phyloP scores from a whole-genome alignment of 2,329 filamentous ascomycete species.

The Exophiala lecanii-corni region DNA sequence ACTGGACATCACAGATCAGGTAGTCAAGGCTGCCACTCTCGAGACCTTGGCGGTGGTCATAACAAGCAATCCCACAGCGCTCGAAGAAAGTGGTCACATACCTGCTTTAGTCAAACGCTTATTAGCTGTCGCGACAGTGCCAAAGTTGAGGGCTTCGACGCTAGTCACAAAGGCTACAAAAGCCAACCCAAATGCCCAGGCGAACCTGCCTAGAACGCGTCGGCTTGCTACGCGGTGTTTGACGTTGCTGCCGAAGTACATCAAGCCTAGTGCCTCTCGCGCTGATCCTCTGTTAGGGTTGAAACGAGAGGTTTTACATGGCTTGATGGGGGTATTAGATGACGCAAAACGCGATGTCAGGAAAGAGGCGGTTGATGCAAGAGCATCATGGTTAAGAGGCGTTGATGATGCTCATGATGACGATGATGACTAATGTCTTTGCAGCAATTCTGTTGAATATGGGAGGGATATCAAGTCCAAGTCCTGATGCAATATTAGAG shows the following conservation, averaged over 20 bases:
- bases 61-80: slow-evolving; percentile 50
- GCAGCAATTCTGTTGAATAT: too few species aligned
- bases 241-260: slow-evolving; percentile 23
- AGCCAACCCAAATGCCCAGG: slow-evolving; percentile 26
- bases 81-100: slow-evolving; percentile 51
- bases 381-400: slow-evolving; percentile 54
- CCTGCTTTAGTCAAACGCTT: slow-evolving; percentile 54
- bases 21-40: slow-evolving; percentile 57
- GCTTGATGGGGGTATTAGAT: slow-evolving; percentile 53
- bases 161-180: slow-evolving; percentile 4
- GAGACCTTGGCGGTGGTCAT: slow-evolving; percentile 56
- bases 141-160: slow-evolving; percentile 18
- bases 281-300: slow-evolving; percentile 50
- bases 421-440: slow-evolving; percentile 36
- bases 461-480: too few species aligned
- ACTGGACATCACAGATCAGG: slow-evolving; percentile 49
- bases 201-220: slow-evolving; percentile 22
- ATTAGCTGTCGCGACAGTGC: slow-evolving; percentile 42
- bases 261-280: slow-evolving; percentile 31
- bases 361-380: slow-evolving; percentile 57
- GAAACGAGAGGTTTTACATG: slow-evolving; percentile 53
- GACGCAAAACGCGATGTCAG: slow-evolving; percentile 60
- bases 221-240: slow-evolving; percentile 25
- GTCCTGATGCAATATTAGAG: too few species aligned
- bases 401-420: slow-evolving; percentile 56